phyloP scores from a whole-genome alignment of 2,329 filamentous ascomycete genomes.

The Exutisphaerella laricina region DNA sequence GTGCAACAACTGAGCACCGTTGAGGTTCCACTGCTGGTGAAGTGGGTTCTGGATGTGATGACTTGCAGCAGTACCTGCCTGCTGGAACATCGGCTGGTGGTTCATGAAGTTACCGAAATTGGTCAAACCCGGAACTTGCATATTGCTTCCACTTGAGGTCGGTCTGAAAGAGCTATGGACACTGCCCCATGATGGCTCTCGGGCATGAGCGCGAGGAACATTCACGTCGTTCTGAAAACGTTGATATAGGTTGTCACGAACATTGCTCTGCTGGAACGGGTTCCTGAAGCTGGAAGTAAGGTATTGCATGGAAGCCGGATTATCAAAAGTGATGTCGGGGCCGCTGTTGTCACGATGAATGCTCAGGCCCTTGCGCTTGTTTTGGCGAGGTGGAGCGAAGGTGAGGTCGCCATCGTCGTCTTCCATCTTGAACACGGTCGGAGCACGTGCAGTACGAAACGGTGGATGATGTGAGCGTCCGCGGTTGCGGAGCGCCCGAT shows the following conservation, averaged over 20 bases:
- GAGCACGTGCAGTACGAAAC: constrained; percentile 8
- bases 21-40: constrained; percentile 5
- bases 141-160: constrained; percentile 9
- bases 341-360: constrained; percentile 39
- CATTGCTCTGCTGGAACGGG: constrained; percentile 1
- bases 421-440: constrained; percentile 14
- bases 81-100: not conserved
- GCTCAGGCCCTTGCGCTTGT: constrained; percentile 36
- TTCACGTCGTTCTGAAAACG: not conserved
- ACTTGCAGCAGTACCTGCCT: not conserved
- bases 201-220: constrained; percentile 9
- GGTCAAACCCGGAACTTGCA: not conserved
- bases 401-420: constrained; percentile 32
- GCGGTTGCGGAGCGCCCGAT: constrained; percentile 19
- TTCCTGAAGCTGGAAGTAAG: constrained; percentile 16
- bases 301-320: constrained; percentile 19
- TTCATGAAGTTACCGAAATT: constrained; percentile 10
- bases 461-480: constrained; percentile 11
- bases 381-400: constrained; percentile 27
- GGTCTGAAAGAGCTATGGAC: constrained; percentile 14
- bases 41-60: constrained; percentile 4
- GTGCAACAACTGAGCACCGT: not conserved
- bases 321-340: constrained; percentile 32
- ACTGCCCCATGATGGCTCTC: constrained; percentile 17
- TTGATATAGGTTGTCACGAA: not conserved